Evolutionary conservation across 345 rosid species (phyloP).

Genomic region (Draba incana): DNA sequence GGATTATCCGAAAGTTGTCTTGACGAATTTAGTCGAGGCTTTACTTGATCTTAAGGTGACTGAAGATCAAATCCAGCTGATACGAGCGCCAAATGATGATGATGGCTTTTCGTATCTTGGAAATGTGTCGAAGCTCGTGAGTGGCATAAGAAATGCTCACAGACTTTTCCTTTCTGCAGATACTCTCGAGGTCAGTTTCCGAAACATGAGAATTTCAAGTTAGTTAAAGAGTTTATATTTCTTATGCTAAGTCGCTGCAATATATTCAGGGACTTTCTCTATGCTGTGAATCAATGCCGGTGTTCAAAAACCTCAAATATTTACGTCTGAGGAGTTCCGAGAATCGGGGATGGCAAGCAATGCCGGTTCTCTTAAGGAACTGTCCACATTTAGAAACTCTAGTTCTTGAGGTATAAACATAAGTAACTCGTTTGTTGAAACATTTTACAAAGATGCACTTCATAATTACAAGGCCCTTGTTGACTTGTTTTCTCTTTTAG

Average conservation of each 20-base stretch:
- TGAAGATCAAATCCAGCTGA: neutral
- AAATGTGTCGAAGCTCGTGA: conserved; percentile 20
- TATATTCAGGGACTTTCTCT: conserved; percentile 14
- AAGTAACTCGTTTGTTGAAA: conserved; percentile 12
- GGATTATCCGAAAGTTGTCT: conserved; percentile 11
- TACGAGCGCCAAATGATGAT: neutral
- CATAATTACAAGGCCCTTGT: neutral
- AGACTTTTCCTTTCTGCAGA: conserved; percentile 1
- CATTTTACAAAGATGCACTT: too few relatives aligned
- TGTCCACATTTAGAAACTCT: conserved; percentile 9
- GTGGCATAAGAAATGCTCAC: conserved; percentile 11
- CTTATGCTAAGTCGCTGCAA: too few relatives aligned
- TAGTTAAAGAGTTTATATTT: too few relatives aligned
- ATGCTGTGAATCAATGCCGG: neutral
- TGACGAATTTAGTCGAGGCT: conserved; percentile 15
- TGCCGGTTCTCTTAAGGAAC: neutral
- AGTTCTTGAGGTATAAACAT: conserved; percentile 5
- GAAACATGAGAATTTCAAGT: too few relatives aligned
- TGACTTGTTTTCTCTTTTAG: neutral
- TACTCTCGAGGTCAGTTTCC: conserved; percentile 23
- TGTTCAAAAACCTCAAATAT: conserved; percentile 10
- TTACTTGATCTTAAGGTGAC: neutral
- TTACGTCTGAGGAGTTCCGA: neutral
- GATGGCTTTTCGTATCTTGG: neutral
- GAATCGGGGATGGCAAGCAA: conserved; percentile 24